phyloP scores from a whole-genome alignment of 352 stramenopile genomes.

The Paralagenidium karlingii region DNA sequence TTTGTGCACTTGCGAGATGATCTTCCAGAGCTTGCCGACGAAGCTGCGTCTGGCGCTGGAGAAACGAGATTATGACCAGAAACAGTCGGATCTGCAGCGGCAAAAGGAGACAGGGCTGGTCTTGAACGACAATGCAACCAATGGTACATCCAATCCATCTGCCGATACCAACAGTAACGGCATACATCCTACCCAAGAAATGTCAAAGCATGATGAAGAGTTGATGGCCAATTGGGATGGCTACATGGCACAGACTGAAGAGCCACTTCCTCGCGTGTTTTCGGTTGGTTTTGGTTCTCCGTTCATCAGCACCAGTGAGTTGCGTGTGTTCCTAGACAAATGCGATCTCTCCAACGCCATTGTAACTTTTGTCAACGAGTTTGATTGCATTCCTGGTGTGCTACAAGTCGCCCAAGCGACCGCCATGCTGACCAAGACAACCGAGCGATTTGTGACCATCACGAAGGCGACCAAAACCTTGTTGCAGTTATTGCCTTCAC shows the following conservation, averaged over 20 bases:
- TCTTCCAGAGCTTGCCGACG: conserved; percentile 51
- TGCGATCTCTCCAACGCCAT: conserved; percentile 36
- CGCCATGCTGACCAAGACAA: conserved; percentile 65
- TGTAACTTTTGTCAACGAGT: conserved; percentile 76
- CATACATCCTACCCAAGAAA: no score
- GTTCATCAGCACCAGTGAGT: conserved; percentile 39
- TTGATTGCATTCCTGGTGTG: conserved; percentile 78
- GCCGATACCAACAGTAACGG: neutral
- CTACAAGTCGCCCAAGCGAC: conserved; percentile 71
- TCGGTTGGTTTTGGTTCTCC: conserved; percentile 68
- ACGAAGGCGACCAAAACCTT: conserved; percentile 67
- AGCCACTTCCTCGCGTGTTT: conserved; percentile 32
- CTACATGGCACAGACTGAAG: conserved; percentile 10
- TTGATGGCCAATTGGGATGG: no score
- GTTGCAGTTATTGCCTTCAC: conserved; percentile 50
- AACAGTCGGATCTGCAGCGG: conserved; percentile 11
- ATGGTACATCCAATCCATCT: neutral
- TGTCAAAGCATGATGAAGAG: no score
- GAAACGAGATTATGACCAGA: conserved; percentile 39
- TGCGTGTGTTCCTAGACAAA: conserved; percentile 28
- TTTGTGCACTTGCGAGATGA: conserved; percentile 56
- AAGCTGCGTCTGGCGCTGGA: conserved; percentile 37
- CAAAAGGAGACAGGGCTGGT: neutral
- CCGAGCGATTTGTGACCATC: conserved; percentile 65
- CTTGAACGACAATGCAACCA: neutral